Evolutionary conservation across 225 moss, liverwort and hornwort genomes (phyloP), one percentile per base, ranked within the genome.

Genomic region (Climacium dendroides): DNA sequence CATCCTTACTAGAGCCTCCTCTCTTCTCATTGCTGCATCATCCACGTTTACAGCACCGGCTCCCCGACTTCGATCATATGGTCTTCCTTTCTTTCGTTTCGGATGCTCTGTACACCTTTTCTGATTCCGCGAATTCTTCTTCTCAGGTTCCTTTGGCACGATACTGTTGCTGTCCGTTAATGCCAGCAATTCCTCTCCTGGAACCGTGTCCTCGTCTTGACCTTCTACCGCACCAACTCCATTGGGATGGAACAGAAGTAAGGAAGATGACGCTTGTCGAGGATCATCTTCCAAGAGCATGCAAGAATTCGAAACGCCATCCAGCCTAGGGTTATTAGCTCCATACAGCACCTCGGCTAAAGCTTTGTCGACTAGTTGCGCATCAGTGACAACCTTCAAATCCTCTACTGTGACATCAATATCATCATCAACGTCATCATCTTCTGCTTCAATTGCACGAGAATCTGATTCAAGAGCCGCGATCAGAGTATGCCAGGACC

Each of bases 371-470:
- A 99, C 97, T 73, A 99, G 92, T 85, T 94, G 89, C 78, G 98
- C 93, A 90, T 99, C 95, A 50, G 96, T 99, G 89, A 99, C 88
- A 65, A 97, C 91, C 88, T 92, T 97, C 82, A 99, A 90, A 90
- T 99, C 97, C 87, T 95, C 95, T 22, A 97, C 93, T 72, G 93
- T 87, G 58, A 90, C 85, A 81, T 92, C 92, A 45, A 92, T 79
- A 88, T 91, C 85, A 59, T 85, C 88, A 81, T 92, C 92, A 52
- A 90, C 79, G 83, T 90, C 86, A 64, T 83, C 90, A 11, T 84
- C 91, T 61, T 89, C 90, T 35, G 74, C 83, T 34, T 72, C 88
- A 48, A 85, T n/a, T 52, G 80, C 79, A 45, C 89, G 71, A 84
- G 85, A 92, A 78, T 91, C 90, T 12, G 74, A 87, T 72, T 88